Evolutionary conservation across 495 filamentous ascomycete species (phyloP), one percentile per base, ranked within the genome.

Genomic region (Aspergillus taichungensis): DNA sequence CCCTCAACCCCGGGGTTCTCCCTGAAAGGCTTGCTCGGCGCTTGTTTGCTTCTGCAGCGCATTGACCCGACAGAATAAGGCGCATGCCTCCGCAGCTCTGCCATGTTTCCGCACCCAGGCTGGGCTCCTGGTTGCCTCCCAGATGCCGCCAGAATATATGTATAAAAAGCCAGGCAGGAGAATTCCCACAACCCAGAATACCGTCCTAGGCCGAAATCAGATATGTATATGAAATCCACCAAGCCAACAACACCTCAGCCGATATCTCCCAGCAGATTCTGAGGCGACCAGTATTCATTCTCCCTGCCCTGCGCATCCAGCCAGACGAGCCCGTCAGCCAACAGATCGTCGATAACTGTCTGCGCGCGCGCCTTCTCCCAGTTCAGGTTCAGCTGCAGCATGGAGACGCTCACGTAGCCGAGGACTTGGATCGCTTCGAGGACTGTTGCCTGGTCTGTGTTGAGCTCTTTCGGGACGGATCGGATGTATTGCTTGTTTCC

Each of bases 201-300:
- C 18, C 1, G 4, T 2, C 18, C 18, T n/a, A 4, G 18, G 18
- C 4, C 18, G 18, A 24, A 4, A 24, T 24, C 18, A 24, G 18
- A 24, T 4, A 24, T 1, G 4, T 4, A 24, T 24, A 1, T 24
- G n/a, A 36, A 8, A 11, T 13, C 3, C 27, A 9, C 28, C 7
- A 13, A 27, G 29, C n/a, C 5, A 13, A 31, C 14, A 36, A 27
- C 30, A 12, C 6, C 30, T 72, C 63, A 69, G 39, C 61, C 56
- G 41, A 54, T 66, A 45, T 74, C 67, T 42, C 57, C 66, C 8
- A 74, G 46, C 8, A 74, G 56, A 42, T 63, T 63, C 37, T 71
- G 68, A 18, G 92, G 94, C 42, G 85, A 89, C 94, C 92, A 99
- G 57, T 95, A 99, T 66, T 97, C 92, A 55, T 81, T 88, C 68